These are phyloP conservation scores for Debaryomyces sp. DNA, from an alignment of 1,139 yeast species.

Conservation along the genomic window DNA sequence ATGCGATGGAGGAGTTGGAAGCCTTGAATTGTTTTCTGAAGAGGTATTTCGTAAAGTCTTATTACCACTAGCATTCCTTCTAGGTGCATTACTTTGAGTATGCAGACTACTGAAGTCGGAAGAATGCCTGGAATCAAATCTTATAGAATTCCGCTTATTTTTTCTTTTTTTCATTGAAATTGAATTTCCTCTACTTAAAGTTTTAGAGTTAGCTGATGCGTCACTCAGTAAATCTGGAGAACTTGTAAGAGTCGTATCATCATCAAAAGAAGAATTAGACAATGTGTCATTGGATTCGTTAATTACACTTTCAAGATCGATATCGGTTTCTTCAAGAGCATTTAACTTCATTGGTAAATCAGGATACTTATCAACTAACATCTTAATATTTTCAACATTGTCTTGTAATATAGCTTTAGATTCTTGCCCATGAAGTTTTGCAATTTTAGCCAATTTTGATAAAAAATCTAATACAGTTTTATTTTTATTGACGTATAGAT, in stretches of 20 bases:
- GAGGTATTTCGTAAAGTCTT: conserved; percentile 16
- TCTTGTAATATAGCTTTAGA: conserved; percentile 38
- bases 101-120: conserved; percentile 23
- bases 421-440: conserved; percentile 54
- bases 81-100: conserved; percentile 25
- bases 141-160: conserved; percentile 35
- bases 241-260: conserved; percentile 34
- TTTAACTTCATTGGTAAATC: conserved; percentile 37
- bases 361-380: conserved; percentile 38
- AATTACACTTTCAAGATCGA: conserved; percentile 39
- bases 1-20: conserved; percentile 32
- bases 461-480: conserved; percentile 48
- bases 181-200: conserved; percentile 29
- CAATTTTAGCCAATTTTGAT: conserved; percentile 44
- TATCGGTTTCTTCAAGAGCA: conserved; percentile 30
- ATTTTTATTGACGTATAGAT: conserved; percentile 50
- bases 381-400: conserved; percentile 31
- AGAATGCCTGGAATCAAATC: conserved; percentile 28
- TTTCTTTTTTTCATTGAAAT: conserved; percentile 30
- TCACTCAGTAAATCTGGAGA: conserved; percentile 26
- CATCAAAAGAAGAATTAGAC: conserved; percentile 38
- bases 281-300: conserved; percentile 38
- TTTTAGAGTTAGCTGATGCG: conserved; percentile 14
- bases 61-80: conserved; percentile 14
- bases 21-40: conserved; percentile 21